Base-by-base conservation (phyloP, 495 filamentous ascomycete genomes). In the Hypoxylon subgilvum region DNA sequence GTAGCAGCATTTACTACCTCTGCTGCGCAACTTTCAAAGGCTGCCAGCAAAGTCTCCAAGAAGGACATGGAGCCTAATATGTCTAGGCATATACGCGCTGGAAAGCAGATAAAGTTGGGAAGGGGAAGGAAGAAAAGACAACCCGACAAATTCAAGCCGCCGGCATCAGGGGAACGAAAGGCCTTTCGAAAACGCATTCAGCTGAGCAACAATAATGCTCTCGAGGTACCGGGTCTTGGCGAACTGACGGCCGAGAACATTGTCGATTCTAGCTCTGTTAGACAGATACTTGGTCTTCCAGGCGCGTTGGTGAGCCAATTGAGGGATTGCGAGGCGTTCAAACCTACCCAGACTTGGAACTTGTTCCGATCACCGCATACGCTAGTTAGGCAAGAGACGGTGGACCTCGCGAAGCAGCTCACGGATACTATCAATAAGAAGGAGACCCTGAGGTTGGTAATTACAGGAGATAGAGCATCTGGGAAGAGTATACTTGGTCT, bases 131-230 rank as follows among this genome's bases (percentile, higher is more conserved):
- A 83, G 62, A 79, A 78, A 68, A 14, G 75, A 67, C 56, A 71
- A 62, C 43, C 58, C 30, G 61, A 51, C 27, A 57, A 36, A 48
- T 44, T 48, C 6, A 83, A 85, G 69, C 77, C 81, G 4, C 87
- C 90, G 12, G 76, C 74, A 21, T 71, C 82, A 6, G 94, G 92
- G 52, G 91, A 96, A 77, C 86, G 92, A 66, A 96, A 91, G 72
- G 86, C 89, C 17, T 74, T 90, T 62, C 85, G 91, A 58, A 97
- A 95, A 77, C 84, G 89, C 49, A 88, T 98, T 54, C 85, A 93
- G 23, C 82, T 98, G 32, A 94, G 87, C 74, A 98, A 97, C 74
- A 87, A 88, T 66, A 97, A 96, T 76, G 94, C 94, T 28, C 77
- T 96, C 16, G 83, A 84, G 61, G 84, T 96, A 21, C 68, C 74